Evolutionary conservation across 495 filamentous ascomycete species (phyloP), one percentile per base, ranked within the genome.

Genomic region (Daldinia bambusicola): DNA sequence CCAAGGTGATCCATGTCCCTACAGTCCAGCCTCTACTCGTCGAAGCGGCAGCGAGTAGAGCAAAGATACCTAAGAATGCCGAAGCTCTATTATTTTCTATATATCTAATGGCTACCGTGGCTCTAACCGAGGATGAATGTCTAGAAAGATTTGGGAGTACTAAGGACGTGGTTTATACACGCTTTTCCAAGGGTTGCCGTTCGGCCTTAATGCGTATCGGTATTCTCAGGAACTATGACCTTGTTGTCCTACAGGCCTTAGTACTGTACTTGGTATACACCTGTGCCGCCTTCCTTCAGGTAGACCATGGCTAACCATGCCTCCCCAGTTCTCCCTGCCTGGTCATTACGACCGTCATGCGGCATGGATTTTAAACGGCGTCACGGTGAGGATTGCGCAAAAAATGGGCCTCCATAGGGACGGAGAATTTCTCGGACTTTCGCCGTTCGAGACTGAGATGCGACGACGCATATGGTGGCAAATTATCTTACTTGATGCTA

Each of bases 351-450:
- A 88, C 70, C 81, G 82, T 7, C 84, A 86, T 60, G 80, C 80
- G 4, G 73, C 81, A 6, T 86, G 84, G 84, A 81, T 86, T 37
- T 66, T 86, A 38, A 83, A 82, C 30, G 89, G 89, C 22, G 78
- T 89, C 9, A 83, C 84, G 9, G 84, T 90, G 70, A 83, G 88
- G 69, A 86, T 91, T n/a, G 90, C 90, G 0, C 89, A 92, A 63
- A 89, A 87, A 18, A 90, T 92, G 89, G 90, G 90, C 0, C 81
- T 92, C 1, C 90, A 92, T 73, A 86, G 89, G 10, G 90, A 93
- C 63, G 90, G 90, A 20, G 86, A 88, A 10, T 80, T 85, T 14
- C 87, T 92, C 65, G 86, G 88, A 0, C 85, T 93, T n/a, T 70
- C 83, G 4, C 84, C 89, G 2, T 86, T 88, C 61, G 89, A 92